Evolutionary conservation across 2,329 filamentous ascomycete genomes (phyloP).

Genomic region (Hysterium pulicare): DNA sequence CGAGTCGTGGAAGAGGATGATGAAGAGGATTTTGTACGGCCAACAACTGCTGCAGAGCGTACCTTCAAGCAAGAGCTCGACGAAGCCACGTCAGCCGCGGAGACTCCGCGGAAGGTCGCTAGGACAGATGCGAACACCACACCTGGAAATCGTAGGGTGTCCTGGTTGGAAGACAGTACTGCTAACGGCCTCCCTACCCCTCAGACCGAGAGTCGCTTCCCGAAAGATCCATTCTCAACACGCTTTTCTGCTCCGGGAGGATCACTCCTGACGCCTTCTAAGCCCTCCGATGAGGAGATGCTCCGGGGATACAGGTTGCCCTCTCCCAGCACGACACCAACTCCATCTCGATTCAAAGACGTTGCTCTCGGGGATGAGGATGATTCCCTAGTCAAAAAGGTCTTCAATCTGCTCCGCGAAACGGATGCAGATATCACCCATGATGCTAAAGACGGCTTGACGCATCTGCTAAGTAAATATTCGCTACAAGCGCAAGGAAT

Average conservation of each 20-base stretch:
- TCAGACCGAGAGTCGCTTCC: slow-evolving; percentile 15
- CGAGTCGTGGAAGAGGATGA: slow-evolving; percentile 22
- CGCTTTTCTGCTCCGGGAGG: slow-evolving; percentile 4
- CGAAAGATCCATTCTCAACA: slow-evolving; percentile 14
- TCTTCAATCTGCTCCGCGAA: slow-evolving; percentile 50
- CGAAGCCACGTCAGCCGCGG: slow-evolving; percentile 20
- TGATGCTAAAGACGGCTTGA: slow-evolving; percentile 16
- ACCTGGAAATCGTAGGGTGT: slow-evolving; percentile 35
- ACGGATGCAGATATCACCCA: slow-evolving; percentile 38
- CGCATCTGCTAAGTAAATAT: slow-evolving; percentile 40
- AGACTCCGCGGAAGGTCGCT: slow-evolving; percentile 41
- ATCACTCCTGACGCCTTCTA: slow-evolving; percentile 19
- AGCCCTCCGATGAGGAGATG: slow-evolving; percentile 5
- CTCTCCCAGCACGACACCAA: slow-evolving; percentile 29
- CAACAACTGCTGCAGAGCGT: slow-evolving; percentile 27
- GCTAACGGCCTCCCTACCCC: slow-evolving; percentile 25
- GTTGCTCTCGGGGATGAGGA: slow-evolving; percentile 8
- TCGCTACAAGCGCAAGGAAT: slow-evolving; percentile 60
- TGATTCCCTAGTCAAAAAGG: slow-evolving; percentile 31
- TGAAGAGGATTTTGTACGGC: slow-evolving; percentile 30
- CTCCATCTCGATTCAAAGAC: slow-evolving; percentile 28
- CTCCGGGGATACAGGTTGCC: slow-evolving; percentile 11
- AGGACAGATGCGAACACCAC: slow-evolving; percentile 39
- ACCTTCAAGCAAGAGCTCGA: slow-evolving; percentile 29
- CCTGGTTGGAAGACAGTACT: slow-evolving; percentile 33